Conservation (phyloP, 2,329 filamentous ascomycete genomes). For the Trichoderma atrobrunneum region DNA sequence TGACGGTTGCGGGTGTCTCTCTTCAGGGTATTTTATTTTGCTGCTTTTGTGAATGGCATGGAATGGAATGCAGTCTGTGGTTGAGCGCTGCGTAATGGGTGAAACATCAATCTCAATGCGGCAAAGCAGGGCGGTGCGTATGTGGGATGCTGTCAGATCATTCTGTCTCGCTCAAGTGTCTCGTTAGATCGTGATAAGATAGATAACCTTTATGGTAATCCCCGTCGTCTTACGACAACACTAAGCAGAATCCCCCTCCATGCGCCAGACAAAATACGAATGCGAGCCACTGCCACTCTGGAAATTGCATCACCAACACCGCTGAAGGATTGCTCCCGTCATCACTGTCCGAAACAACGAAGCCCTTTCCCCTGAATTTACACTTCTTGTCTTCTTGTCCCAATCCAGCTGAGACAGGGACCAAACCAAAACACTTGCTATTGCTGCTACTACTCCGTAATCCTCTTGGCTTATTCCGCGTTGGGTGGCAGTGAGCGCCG, state of each 20-base stretch:
- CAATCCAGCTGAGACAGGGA: neutral
- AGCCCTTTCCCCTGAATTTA: neutral
- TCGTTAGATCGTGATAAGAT: conserved; percentile 5
- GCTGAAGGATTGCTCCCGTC: neutral
- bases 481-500: conserved; percentile 10
- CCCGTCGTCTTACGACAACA: neutral
- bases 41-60: neutral
- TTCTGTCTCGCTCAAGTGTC: neutral
- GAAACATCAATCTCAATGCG: neutral
- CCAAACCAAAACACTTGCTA: neutral
- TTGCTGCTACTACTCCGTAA: neutral
- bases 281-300: conserved; percentile 5
- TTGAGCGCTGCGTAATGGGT: neutral
- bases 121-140: neutral
- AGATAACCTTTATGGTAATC: neutral
- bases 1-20: neutral
- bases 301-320: neutral
- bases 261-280: neutral
- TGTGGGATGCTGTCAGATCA: neutral
- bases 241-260: neutral
- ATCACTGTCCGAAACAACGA: neutral
- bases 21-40: too few relatives aligned
- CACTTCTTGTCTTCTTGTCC: neutral
- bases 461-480: neutral
- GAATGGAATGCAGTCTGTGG: neutral